These are phyloP conservation scores for Malassezia dermatis DNA, from an alignment of 1,284 basidiomycete species.

Conservation along the genomic window DNA sequence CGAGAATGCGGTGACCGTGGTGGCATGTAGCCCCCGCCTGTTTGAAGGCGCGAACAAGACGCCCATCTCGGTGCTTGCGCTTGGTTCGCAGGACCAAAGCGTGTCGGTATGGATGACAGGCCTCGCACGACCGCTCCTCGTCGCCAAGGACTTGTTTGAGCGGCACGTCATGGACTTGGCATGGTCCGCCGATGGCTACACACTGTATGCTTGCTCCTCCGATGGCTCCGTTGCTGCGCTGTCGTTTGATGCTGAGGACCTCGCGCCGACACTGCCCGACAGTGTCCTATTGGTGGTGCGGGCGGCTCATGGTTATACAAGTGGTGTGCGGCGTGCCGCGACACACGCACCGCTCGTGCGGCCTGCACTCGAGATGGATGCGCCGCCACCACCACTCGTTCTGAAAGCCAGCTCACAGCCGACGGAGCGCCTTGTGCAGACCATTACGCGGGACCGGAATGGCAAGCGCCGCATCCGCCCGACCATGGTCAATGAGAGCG, in stretches of 20 bases:
- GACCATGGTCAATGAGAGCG: constrained; percentile 47
- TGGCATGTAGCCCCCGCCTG: constrained; percentile 39
- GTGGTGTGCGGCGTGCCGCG: constrained; percentile 15
- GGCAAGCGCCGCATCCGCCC: constrained; percentile 62
- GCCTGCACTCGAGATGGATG: constrained; percentile 6
- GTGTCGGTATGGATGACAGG: constrained; percentile 32
- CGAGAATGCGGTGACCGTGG: constrained; percentile 89
- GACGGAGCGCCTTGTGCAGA: constrained; percentile 34
- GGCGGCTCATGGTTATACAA: constrained; percentile 20
- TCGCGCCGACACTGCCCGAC: constrained; percentile 69
- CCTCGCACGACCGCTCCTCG: constrained; percentile 81
- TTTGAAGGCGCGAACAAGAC: constrained; percentile 26
- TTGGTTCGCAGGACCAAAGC: constrained; percentile 29
- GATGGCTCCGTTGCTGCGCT: constrained; percentile 87
- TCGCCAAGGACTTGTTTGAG: constrained; percentile 86
- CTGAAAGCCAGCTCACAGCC: constrained; percentile 6
- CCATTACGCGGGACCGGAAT: constrained; percentile 47
- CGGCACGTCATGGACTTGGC: constrained; percentile 87
- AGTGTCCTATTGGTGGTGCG: constrained; percentile 50
- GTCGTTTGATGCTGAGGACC: constrained; percentile 65
- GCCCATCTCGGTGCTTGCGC: constrained; percentile 25
- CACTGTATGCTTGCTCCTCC: constrained; percentile 85
- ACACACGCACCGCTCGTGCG: constrained; percentile 1
- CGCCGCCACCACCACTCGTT: constrained; percentile 10
- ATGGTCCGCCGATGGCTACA: constrained; percentile 73